These are phyloP conservation scores for Hanseniaspora gamundiae DNA, from an alignment of 1,139 yeast genomes.

Conservation along the genomic window DNA sequence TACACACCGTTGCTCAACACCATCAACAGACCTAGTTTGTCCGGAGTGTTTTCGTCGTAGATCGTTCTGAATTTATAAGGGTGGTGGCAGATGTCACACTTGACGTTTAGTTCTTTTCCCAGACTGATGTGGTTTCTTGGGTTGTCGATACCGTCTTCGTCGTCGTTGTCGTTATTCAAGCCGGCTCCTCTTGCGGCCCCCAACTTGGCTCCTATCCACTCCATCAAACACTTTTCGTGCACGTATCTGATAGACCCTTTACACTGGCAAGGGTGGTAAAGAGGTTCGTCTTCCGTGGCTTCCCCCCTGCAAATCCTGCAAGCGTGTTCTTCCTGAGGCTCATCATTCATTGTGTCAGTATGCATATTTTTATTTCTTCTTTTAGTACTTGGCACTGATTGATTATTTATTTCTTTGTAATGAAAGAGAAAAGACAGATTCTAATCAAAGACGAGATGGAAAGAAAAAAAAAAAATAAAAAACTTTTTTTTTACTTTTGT, in stretches of 20 bases:
- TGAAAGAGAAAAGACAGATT: too few relatives aligned
- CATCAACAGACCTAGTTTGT: slow-evolving; percentile 41
- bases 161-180: slow-evolving; percentile 19
- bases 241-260: slow-evolving; percentile 87
- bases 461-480: too few relatives aligned
- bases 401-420: too few relatives aligned
- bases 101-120: slow-evolving; percentile 35
- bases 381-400: background rate
- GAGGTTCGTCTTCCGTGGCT: slow-evolving; percentile 65
- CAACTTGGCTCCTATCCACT: slow-evolving; percentile 48
- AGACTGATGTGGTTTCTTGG: background rate
- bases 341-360: slow-evolving; percentile 7
- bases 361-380: slow-evolving; percentile 4
- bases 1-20: slow-evolving; percentile 30
- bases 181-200: background rate
- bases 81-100: slow-evolving; percentile 84
- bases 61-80: slow-evolving; percentile 62
- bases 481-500: too few relatives aligned
- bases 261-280: slow-evolving; percentile 87
- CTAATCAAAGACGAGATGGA: too few relatives aligned
- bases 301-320: slow-evolving; percentile 95
- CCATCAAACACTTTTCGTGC: slow-evolving; percentile 83
- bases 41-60: slow-evolving; percentile 62
- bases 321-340: slow-evolving; percentile 30
- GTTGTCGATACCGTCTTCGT: slow-evolving; percentile 22